Evolutionary conservation across 257 asterid species (phyloP).

Genomic region (Rauvolfia tetraphylla): DNA sequence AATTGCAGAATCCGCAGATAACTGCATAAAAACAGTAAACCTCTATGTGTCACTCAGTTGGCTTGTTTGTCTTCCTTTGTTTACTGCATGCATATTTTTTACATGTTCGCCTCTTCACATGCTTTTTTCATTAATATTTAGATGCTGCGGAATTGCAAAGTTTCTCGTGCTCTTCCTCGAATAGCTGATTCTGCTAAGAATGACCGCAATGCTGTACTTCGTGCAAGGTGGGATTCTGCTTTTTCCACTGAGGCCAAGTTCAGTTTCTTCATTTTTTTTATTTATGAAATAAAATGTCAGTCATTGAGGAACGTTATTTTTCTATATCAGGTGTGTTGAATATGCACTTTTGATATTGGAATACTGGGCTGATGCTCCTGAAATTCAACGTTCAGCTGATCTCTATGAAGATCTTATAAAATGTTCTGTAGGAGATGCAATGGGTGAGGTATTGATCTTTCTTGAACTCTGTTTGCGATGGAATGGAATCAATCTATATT

Average conservation of each 20-base stretch:
- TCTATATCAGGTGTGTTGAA: conserved; percentile 75
- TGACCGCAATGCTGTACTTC: conserved; percentile 91
- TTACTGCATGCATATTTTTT: neutral
- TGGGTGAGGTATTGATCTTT: conserved; percentile 78
- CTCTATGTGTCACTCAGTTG: conserved; percentile 10
- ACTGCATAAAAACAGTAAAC: conserved; percentile 95
- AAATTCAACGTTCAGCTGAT: conserved; percentile 93
- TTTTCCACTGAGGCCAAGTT: neutral
- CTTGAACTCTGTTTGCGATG: neutral
- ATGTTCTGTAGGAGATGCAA: conserved; percentile 96
- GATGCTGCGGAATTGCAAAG: conserved; percentile 99
- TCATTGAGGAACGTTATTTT: conserved; percentile 22
- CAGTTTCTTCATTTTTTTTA: neutral
- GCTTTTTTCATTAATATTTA: conserved; percentile 26
- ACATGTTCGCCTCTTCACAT: conserved; percentile 1
- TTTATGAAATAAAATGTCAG: conserved; percentile 6
- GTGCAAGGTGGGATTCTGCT: conserved; percentile 66
- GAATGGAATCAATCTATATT: too few relatives aligned
- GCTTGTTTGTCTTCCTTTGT: conserved; percentile 1
- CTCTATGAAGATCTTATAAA: conserved; percentile 89
- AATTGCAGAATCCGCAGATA: conserved; percentile 98
- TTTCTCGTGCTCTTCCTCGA: conserved; percentile 83
- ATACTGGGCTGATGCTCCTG: conserved; percentile 99
- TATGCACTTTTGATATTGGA: conserved; percentile 93
- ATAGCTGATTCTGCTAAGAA: conserved; percentile 89